Percentiles rank a stretch among this genome's conserved stretches.
phyloP scores from a whole-genome alignment of 164 flowering plant genomes.

The Sextonia rubra region DNA sequence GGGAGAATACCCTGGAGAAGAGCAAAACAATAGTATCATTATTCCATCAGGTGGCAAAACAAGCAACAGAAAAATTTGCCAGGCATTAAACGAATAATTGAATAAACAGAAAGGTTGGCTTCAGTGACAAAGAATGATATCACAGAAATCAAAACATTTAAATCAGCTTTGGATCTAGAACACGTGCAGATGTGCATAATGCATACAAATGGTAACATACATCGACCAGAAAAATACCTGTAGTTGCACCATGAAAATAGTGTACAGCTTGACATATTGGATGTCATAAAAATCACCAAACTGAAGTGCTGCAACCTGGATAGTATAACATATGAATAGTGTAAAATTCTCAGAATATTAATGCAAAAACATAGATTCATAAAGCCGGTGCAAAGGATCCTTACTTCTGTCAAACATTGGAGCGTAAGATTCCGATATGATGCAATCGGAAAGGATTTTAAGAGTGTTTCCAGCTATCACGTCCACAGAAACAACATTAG shows the following conservation, averaged over 20 bases:
- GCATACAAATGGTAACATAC: not conserved
- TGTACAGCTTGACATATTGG: constrained; percentile 82
- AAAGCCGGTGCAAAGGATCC: not conserved
- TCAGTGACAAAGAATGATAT: not conserved
- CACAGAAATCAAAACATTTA: not conserved
- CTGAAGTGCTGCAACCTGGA: constrained; percentile 84
- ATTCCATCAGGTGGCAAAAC: not conserved
- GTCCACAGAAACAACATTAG: constrained; percentile 1
- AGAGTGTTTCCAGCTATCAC: constrained; percentile 81
- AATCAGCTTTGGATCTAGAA: not conserved
- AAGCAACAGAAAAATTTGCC: not conserved
- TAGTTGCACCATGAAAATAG: constrained; percentile 76
- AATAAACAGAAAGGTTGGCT: not conserved
- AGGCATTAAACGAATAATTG: not conserved
- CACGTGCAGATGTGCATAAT: not conserved
- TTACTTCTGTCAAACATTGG: constrained; percentile 92
- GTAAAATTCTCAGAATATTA: not conserved
- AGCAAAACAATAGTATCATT: constrained; percentile 7
- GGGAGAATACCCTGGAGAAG: constrained; percentile 64
- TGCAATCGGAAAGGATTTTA: constrained; percentile 76
- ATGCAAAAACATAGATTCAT: not conserved
- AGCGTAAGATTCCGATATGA: constrained; percentile 89
- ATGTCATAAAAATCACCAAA: constrained; percentile 78
- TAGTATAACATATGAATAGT: not conserved
- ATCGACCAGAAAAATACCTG: constrained; percentile 46